These are phyloP conservation scores for Fraxinus nigra DNA, from an alignment of 305 asterid genomes.

Conservation along the genomic window DNA sequence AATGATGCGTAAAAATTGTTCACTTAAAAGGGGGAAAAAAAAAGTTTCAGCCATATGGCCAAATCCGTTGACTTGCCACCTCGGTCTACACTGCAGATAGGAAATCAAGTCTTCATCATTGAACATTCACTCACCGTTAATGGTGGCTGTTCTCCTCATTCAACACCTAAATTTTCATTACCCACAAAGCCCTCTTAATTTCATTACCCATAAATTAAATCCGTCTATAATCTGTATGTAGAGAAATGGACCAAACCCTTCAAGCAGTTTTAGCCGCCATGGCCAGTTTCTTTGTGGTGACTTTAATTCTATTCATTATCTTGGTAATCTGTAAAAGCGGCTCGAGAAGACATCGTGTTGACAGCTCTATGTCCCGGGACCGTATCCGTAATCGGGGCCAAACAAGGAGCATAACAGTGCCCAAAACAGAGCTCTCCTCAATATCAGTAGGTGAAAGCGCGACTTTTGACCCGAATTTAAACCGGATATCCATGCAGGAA, in stretches of 20 bases:
- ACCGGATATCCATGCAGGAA: conserved; percentile 63
- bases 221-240: not conserved
- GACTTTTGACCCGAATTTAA: conserved; percentile 54
- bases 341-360: conserved; percentile 28
- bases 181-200: not conserved
- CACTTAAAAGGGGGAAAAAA: not conserved
- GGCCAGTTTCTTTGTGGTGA: conserved; percentile 43
- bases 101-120: not conserved
- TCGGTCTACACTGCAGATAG: not conserved
- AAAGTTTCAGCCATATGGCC: not conserved
- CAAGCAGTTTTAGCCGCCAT: conserved; percentile 55
- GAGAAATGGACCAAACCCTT: conserved; percentile 32
- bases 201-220: not conserved
- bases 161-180: not conserved
- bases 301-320: conserved; percentile 39
- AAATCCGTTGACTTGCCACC: conserved; percentile 1
- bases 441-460: conserved; percentile 54
- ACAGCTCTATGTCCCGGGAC: conserved; percentile 19
- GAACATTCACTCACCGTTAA: conserved; percentile 4
- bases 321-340: conserved; percentile 35
- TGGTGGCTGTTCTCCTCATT: conserved; percentile 20
- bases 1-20: not conserved
- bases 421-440: conserved; percentile 32
- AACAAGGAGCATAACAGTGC: conserved; percentile 15
- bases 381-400: conserved; percentile 23